Percentiles rank a stretch among this genome's conserved stretches.
phyloP scores from a whole-genome alignment of 1,284 basidiomycete genomes.

The Ustilago vetiveriae region DNA sequence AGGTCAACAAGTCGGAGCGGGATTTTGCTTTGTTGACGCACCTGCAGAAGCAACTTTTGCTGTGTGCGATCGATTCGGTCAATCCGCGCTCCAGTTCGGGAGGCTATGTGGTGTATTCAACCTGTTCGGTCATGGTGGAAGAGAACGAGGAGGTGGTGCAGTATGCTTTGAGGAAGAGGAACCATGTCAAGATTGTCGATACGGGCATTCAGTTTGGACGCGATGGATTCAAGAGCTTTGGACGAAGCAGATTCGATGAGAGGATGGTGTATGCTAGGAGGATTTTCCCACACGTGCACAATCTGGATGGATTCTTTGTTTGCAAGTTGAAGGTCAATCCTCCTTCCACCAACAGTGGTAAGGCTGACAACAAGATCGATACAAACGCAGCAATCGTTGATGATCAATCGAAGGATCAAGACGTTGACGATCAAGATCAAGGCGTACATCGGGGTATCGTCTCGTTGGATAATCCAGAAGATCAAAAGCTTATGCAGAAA shows the following conservation, averaged over 20 bases:
- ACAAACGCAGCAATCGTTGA: not conserved
- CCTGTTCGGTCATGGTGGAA: conserved; percentile 96
- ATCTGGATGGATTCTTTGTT: conserved; percentile 98
- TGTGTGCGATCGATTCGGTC: conserved; percentile 97
- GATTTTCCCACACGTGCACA: conserved; percentile 67
- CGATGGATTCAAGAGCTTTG: conserved; percentile 87
- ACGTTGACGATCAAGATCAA: not conserved
- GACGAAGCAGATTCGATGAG: conserved; percentile 86
- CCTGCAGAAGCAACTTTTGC: conserved; percentile 96
- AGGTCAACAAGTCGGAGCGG: conserved; percentile 95
- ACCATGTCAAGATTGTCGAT: conserved; percentile 92
- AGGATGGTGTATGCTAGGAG: conserved; percentile 71
- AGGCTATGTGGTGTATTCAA: conserved; percentile 96
- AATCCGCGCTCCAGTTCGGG: conserved; percentile 88
- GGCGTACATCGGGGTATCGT: conserved; percentile 14
- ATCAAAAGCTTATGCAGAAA: conserved; percentile 47
- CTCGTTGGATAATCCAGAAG: conserved; percentile 38
- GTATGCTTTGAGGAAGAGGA: conserved; percentile 95
- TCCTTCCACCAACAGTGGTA: conserved; percentile 23
- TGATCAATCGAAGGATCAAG: no score
- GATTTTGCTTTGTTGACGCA: conserved; percentile 91
- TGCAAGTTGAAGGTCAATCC: conserved; percentile 89
- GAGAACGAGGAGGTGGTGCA: conserved; percentile 99
- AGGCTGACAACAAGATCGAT: not conserved
- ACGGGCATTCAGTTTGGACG: conserved; percentile 92